Evolutionary conservation across 352 stramenopile species (phyloP), one percentile per base, ranked within the genome.

Genomic region (Globisporangium mamillatum): DNA sequence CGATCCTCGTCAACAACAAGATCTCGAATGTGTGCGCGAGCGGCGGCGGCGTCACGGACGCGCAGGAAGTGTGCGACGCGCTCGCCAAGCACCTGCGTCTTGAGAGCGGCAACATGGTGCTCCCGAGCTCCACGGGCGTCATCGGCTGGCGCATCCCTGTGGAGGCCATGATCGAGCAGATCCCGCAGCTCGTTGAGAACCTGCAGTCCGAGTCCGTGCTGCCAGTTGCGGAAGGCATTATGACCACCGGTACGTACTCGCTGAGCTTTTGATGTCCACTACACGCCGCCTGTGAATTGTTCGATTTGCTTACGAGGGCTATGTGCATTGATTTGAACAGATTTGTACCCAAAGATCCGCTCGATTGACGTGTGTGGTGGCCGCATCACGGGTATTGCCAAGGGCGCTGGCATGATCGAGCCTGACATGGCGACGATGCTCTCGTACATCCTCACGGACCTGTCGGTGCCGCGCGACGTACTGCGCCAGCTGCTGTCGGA

Each of bases 341-440:
- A 94, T 66, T 64, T 96, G 65, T 97, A 97, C 78, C 92, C 91
- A 14, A 98, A 98, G 82, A 82, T 97, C 61, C 84, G 91, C 25
- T 95, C 88, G 20, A 75, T 79, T 14, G 83, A 96, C 67, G 82
- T 92, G 22, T 93, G 83, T 29, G 89, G 89, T 14, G 90, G 88
- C n/a, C 83, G 94, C 57, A 90, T 99, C 67, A 96, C 99, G 24
- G 97, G 96, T 52, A 98, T 99, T 67, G 97, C 97, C 67, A 99
- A 99, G 78, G 97, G 97, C 16, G 98, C 98, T 10, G 98, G 98
- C 52, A 99, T 99, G 98, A 98, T 99, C 70, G 97, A 99, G 77
- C 97, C 97, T 7, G 97, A 99, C 74, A 98, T 99, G 94, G 84
- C 94, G 64, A 89, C 79, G 41, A 96, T 98, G 88, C 78, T 98